Conservation (phyloP, 805 yeast species). For the Monosporozyma aerobia region DNA sequence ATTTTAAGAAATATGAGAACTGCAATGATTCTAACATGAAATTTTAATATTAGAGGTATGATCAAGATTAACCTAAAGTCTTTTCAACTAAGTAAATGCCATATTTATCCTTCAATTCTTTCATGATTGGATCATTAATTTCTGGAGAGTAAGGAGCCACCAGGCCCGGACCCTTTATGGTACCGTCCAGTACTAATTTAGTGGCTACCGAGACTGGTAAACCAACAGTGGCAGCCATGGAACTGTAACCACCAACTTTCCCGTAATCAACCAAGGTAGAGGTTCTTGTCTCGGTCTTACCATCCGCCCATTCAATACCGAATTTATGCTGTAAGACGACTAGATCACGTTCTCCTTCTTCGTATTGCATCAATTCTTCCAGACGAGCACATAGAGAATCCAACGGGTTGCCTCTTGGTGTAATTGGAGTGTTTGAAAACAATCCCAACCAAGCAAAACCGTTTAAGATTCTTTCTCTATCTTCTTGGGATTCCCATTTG, state of each 20-base stretch:
- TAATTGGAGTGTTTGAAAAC: conserved; percentile 64
- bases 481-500: conserved; percentile 68
- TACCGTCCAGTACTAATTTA: conserved; percentile 76
- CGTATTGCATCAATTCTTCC: conserved; percentile 93
- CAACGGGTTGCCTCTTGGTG: conserved; percentile 88
- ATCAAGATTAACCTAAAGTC: conserved; percentile 38
- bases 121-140: conserved; percentile 83
- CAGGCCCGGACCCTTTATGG: conserved; percentile 69
- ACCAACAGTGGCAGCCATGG: conserved; percentile 98
- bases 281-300: conserved; percentile 82
- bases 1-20: no score
- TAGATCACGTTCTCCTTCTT: conserved; percentile 88
- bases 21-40: no score
- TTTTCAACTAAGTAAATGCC: conserved; percentile 85
- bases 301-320: conserved; percentile 95
- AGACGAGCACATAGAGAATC: conserved; percentile 95
- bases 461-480: conserved; percentile 74
- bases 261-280: conserved; percentile 94
- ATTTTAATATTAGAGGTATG: background rate
- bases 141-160: conserved; percentile 89
- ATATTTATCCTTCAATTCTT: conserved; percentile 82
- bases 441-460: conserved; percentile 94
- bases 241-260: conserved; percentile 77
- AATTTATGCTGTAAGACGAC: conserved; percentile 96
- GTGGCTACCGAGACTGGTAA: conserved; percentile 97